Evolutionary conservation across 2,329 filamentous ascomycete genomes (phyloP), one percentile per base, ranked within the genome.

Genomic region (Diaporthe sp.): DNA sequence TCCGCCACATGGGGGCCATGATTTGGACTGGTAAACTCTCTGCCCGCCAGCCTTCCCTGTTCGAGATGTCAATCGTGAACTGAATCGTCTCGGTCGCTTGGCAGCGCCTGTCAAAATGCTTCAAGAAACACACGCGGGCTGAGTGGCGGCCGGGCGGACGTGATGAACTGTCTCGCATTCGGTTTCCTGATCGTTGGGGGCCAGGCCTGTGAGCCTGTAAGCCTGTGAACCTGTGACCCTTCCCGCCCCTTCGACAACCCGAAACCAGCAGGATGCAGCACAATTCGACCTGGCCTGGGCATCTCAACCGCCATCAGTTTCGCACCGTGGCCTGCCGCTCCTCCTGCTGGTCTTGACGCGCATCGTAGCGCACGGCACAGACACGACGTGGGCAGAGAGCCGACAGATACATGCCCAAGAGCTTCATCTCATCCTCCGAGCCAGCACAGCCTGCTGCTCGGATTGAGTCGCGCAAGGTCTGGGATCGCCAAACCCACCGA

Each of bases 11-110:
- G 61, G 61, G 61, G 61, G 61, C 28, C 42, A 67, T 51, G 44
- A 49, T 44, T 51, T 67, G 10, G 31, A 34, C 31, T 46, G 46
- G 44, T 31, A 68, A 68, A 68, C 31, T 68, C 62, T 53, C 62
- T 53, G 22, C 34, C 62, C 62, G 31, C 46, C 46, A 51, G 22
- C n/a, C 19, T 53, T 25, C 31, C 62, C 46, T 68, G 62, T 39
- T 39, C 46, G 17, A 68, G 13, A 51, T 25, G 62, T 53, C 46
- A 68, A 68, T 68, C 62, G 62, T 53, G 62, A 68, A 68, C 46
- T 46, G 22, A 53, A 68, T 53, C 62, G 62, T 25, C 62, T 39
- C 46, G 15, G 62, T 28, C 62, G 62, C 62, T 53, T 68, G 62
- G 62, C 62, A 19, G 13, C 31, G 46, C 46, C 46, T 68, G 62